Conservation (phyloP, 2,329 filamentous ascomycete genomes). For the Amauroascus niger region DNA sequence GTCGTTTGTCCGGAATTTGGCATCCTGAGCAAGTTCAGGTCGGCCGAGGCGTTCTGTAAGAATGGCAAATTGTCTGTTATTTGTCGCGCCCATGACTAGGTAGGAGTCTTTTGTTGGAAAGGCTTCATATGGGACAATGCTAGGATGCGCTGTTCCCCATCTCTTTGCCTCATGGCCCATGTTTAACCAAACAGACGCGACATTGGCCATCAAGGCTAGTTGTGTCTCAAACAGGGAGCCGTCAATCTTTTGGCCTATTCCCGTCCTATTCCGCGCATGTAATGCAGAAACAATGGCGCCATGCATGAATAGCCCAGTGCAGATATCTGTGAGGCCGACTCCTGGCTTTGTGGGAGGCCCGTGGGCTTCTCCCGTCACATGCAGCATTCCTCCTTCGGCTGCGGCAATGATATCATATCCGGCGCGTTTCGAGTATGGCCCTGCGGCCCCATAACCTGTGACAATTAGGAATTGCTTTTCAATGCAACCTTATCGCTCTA, state of each 20-base stretch:
- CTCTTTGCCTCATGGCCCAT: constrained; percentile 34
- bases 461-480: not conserved
- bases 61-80: constrained; percentile 58
- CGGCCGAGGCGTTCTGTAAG: constrained; percentile 52
- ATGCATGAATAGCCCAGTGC: constrained; percentile 39
- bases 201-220: constrained; percentile 36
- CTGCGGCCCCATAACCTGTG: constrained; percentile 32
- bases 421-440: constrained; percentile 36
- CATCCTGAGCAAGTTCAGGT: constrained; percentile 52
- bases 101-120: constrained; percentile 62
- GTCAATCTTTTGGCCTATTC: constrained; percentile 38
- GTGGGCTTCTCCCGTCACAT: constrained; percentile 36
- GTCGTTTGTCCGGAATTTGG: constrained; percentile 52
- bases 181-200: constrained; percentile 35
- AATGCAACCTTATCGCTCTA: not conserved
- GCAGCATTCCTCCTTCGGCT: constrained; percentile 37
- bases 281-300: constrained; percentile 39
- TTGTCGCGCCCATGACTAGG: constrained; percentile 62
- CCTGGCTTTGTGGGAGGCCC: constrained; percentile 36
- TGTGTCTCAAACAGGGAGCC: constrained; percentile 39
- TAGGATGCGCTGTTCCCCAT: constrained; percentile 41
- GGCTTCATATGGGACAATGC: constrained; percentile 41
- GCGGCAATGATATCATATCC: constrained; percentile 41
- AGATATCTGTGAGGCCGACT: constrained; percentile 38
- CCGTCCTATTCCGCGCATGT: constrained; percentile 30